phyloP scores from a whole-genome alignment of 2,329 filamentous ascomycete genomes.

The Bipolaris zeicola region DNA sequence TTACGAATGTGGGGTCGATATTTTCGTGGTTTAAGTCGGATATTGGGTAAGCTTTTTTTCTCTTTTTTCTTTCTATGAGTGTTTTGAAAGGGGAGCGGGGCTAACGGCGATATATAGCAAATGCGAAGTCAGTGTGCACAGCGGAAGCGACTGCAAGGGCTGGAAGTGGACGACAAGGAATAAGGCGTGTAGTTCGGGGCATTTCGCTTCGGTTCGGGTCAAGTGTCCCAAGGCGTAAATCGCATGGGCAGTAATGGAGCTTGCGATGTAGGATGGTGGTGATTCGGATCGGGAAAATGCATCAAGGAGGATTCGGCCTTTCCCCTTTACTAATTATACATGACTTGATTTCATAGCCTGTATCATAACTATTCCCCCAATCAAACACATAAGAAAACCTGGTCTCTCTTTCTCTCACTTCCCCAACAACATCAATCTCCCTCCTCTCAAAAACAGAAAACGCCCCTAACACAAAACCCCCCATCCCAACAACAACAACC shows the following conservation, averaged over 20 bases:
- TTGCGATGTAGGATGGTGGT: too few relatives aligned
- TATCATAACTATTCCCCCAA: too few relatives aligned
- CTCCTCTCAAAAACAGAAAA: too few relatives aligned
- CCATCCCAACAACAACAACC: too few relatives aligned
- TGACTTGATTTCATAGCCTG: too few relatives aligned
- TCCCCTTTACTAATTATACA: too few relatives aligned
- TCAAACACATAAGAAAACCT: too few relatives aligned
- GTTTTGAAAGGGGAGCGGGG: neutral
- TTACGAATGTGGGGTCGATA: neutral
- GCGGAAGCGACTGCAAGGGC: constrained; percentile 3
- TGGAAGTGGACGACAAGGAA: neutral
- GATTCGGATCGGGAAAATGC: too few relatives aligned
- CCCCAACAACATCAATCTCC: too few relatives aligned
- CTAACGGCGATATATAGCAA: neutral
- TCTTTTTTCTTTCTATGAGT: neutral
- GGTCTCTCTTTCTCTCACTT: too few relatives aligned
- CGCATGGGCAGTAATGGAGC: neutral
- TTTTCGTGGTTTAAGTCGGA: constrained; percentile 8
- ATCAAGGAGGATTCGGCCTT: too few relatives aligned
- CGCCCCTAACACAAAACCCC: too few relatives aligned
- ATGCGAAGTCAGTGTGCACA: constrained; percentile 1
- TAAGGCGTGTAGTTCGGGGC: neutral
- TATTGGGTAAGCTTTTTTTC: neutral
- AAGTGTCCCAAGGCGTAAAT: neutral
- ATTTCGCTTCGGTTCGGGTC: constrained; percentile 1